Percentiles rank a stretch among this genome's conserved stretches.
phyloP scores from a whole-genome alignment of 805 yeast species.

The Yamadazyma nakazawae region DNA sequence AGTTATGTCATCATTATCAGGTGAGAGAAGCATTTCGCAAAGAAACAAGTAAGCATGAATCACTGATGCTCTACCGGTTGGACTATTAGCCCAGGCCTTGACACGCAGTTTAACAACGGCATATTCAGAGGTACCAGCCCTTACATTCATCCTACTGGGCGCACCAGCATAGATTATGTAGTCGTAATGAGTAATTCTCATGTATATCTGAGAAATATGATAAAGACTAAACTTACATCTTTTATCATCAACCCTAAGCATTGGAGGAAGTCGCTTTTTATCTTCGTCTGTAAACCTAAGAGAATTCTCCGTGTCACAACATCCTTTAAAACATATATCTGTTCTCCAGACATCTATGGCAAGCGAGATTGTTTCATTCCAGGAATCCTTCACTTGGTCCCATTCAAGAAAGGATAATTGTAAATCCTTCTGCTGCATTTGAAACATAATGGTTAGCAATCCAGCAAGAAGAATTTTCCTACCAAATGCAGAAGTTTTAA shows the following conservation, averaged over 20 bases:
- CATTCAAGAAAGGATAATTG: slow-evolving; percentile 24
- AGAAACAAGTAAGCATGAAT: slow-evolving; percentile 60
- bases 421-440: slow-evolving; percentile 26
- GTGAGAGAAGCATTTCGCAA: slow-evolving; percentile 58
- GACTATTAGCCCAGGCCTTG: slow-evolving; percentile 47
- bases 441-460: slow-evolving; percentile 22
- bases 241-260: slow-evolving; percentile 19
- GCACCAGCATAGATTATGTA: slow-evolving; percentile 30
- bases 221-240: slow-evolving; percentile 25
- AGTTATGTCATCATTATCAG: slow-evolving; percentile 46
- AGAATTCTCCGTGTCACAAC: slow-evolving; percentile 15
- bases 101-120: slow-evolving; percentile 48
- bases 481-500: slow-evolving; percentile 22
- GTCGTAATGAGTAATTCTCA: slow-evolving; percentile 29
- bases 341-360: slow-evolving; percentile 30
- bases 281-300: slow-evolving; percentile 12
- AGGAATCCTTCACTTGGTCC: slow-evolving; percentile 22
- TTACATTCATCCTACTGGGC: slow-evolving; percentile 46
- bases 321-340: slow-evolving; percentile 19
- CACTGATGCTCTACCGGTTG: slow-evolving; percentile 50
- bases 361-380: slow-evolving; percentile 25
- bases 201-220: slow-evolving; percentile 26
- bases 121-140: slow-evolving; percentile 50
- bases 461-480: slow-evolving; percentile 22
- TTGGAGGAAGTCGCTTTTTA: slow-evolving; percentile 15